Evolutionary conservation across 148 eudicot genomes (phyloP).

Genomic region (Limonium bicolor): DNA sequence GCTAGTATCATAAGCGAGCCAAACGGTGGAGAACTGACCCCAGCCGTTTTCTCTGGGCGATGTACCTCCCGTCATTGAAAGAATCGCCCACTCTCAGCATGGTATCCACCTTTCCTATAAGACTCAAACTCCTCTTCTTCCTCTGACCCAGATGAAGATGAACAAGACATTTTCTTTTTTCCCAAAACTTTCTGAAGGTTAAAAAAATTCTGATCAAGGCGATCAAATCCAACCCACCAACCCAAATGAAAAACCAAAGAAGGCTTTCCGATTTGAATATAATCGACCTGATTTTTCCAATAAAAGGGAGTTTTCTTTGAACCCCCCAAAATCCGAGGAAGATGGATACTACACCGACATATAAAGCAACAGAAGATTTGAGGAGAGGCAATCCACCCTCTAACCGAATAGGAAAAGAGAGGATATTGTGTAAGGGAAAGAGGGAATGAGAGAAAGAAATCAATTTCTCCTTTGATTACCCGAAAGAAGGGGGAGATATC

Average conservation of each 20-base stretch:
- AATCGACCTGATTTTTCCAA: not conserved
- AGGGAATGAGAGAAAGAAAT: no score
- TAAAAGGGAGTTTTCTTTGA: not conserved
- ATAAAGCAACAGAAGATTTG: no score
- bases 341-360: not conserved
- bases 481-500: no score
- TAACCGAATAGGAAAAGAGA: no score
- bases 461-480: no score
- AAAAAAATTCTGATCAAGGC: not conserved
- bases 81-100: constrained; percentile 71
- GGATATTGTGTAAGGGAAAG: no score
- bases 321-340: not conserved
- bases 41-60: constrained; percentile 81
- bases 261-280: not conserved
- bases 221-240: no score
- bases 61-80: constrained; percentile 52
- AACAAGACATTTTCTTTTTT: constrained; percentile 27
- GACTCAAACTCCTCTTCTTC: constrained; percentile 67
- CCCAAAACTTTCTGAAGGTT: not conserved
- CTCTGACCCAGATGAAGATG: constrained; percentile 71
- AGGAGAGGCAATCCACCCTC: no score
- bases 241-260: no score
- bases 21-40: constrained; percentile 87
- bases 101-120: constrained; percentile 74
- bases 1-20: constrained; percentile 71